Base-by-base conservation (phyloP, 495 filamentous ascomycete genomes). In the Aspergillus ostianus region DNA sequence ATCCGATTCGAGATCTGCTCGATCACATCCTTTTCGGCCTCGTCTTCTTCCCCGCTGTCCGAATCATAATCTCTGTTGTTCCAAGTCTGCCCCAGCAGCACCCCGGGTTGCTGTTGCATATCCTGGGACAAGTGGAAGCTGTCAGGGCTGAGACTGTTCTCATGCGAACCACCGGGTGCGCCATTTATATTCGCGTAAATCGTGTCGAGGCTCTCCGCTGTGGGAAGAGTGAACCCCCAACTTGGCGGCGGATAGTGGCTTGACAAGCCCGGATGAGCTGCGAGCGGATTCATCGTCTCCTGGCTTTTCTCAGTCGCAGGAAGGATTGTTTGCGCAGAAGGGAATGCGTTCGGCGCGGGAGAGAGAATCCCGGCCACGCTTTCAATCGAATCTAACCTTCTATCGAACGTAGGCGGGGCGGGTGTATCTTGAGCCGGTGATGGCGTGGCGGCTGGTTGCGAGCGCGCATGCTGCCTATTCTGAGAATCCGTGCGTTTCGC, bases 1-100 rank as follows among this genome's bases (percentile, higher is more conserved):
- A 82, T 78, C n/a, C 77, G 74, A 66, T 76, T 62, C 6, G 75
- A 77, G 13, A 80, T 62, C 49, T 80, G 77, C 48, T 80, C 75
- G 19, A 78, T 80, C 6, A 80, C 75, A 41, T 78, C 73, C 27
- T 72, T 75, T 49, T 78, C 74, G 3, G 77, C 75, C 48, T 79
- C 77, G 46, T 78, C 65, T 53, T 78, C 77, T 27, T 80, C 77
- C 8, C 69, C 77, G 49, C 72, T 77, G 18, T 80, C 76, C 2
- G 72, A 71, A 2, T 77, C 74, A 36, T 71, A 60, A 3, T 73
- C 68, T 49, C 55, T 66, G 17, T 68, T 58, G 26, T 61, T 50
- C 20, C 55, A 60, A 5, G 58, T 53, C 44, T 71, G 73, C 19
- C 62, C 60, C 0, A 71, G 60, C 7, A 71, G 47, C 5, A 61